Evolutionary conservation across 2,329 filamentous ascomycete species (phyloP), one percentile per base, ranked within the genome.

Genomic region (Raffaelea deltoideospora): DNA sequence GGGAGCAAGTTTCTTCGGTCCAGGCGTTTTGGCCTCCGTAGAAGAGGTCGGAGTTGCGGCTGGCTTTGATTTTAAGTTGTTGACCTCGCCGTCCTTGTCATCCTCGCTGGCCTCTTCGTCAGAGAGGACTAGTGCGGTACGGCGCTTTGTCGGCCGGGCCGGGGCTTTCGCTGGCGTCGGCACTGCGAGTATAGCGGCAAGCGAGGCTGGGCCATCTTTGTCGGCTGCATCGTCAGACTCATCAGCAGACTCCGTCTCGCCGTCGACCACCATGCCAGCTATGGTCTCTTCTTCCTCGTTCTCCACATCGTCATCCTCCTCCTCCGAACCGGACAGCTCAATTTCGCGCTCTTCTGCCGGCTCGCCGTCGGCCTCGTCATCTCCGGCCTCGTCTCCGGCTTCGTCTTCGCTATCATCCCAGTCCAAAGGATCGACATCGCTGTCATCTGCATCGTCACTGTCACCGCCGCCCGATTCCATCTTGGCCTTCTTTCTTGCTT

Each of bases 51-150:
- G 37, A 3, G 23, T 37, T 3, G 35, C 33, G 1, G 30, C 5
- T 10, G n/a, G n/a, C n/a, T n/a, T n/a, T n/a, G n/a, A n/a, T n/a
- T n/a, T n/a, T n/a, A n/a, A n/a, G n/a, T n/a, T n/a, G n/a, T n/a
- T n/a, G n/a, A n/a, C 20, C 2, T 3, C 31, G 19, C 31, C 15
- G 24, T 21, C 52, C 31, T 59, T 59, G 13, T 68, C 65, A 11
- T 64, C 68, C 8, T 73, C 67, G 20, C n/a, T n/a, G n/a, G 81
- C 75, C 13, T 80, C 76, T 24, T 81, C 79, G 37, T 79, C 72
- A 3, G 80, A 72, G 19, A 84, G 59, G 31, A 76, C 48, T 37
- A 43, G 17, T 3, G 65, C 51, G 39, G 57, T 46, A 43, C 65
- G 57, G 49, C 73, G 63, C 52, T 70, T 60, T 48, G 65, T 45